Evolutionary conservation across 208 protist species (phyloP).

Genomic region (Blechomonas ayalai): DNA sequence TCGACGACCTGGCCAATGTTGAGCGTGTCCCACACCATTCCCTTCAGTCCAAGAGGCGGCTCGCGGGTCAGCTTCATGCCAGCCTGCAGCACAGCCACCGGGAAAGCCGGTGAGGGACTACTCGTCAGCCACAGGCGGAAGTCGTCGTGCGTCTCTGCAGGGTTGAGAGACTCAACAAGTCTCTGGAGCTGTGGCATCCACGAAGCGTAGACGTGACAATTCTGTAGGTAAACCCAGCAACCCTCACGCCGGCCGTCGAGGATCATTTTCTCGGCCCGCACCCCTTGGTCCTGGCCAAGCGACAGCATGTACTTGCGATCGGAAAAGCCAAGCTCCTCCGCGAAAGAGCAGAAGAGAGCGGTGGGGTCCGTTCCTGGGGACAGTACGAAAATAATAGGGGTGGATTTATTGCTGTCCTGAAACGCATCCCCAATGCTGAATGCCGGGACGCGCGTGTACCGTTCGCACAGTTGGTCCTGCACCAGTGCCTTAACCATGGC

Average conservation of each 20-base stretch:
- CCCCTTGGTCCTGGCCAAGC: constrained; percentile 92
- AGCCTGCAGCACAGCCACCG: constrained; percentile 89
- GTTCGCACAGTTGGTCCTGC: constrained; percentile 54
- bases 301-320: constrained; percentile 87
- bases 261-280: constrained; percentile 85
- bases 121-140: constrained; percentile 96
- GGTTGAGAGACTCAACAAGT: constrained; percentile 77
- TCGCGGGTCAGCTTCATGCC: constrained; percentile 95
- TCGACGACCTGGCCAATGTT: constrained; percentile 35
- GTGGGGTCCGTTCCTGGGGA: constrained; percentile 91
- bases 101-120: constrained; percentile 88
- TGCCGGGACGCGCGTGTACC: constrained; percentile 72
- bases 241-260: constrained; percentile 61
- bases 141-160: constrained; percentile 64
- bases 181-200: constrained; percentile 93
- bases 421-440: constrained; percentile 85
- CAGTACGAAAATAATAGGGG: constrained; percentile 94
- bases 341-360: constrained; percentile 86
- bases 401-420: constrained; percentile 78
- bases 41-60: constrained; percentile 92
- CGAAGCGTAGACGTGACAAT: constrained; percentile 92
- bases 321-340: constrained; percentile 77
- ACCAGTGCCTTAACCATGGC: constrained; percentile 63
- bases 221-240: constrained; percentile 94
- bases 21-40: constrained; percentile 85